Evolutionary conservation across 2,329 filamentous ascomycete species (phyloP).

Genomic region (Fusarium sp.): DNA sequence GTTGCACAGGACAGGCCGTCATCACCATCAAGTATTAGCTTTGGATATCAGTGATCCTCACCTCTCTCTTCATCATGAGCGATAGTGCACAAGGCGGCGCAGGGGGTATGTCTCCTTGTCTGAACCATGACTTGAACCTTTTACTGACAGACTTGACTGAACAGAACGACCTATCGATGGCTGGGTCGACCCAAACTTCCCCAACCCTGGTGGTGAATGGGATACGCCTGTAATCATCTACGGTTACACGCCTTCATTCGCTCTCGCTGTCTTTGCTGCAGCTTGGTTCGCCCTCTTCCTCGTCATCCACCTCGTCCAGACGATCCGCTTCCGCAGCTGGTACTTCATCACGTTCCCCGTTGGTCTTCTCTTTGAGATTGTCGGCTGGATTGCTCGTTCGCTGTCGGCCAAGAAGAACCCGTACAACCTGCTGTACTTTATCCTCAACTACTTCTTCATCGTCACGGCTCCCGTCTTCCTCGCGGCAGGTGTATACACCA

Average conservation of each 20-base stretch:
- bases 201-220: conserved; percentile 57
- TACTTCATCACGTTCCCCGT: conserved; percentile 60
- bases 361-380: conserved; percentile 59
- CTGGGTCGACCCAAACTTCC: conserved; percentile 64
- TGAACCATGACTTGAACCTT: not conserved
- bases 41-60: conserved; percentile 9
- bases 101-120: conserved; percentile 17
- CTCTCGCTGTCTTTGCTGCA: conserved; percentile 56
- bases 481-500: conserved; percentile 66
- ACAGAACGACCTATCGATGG: conserved; percentile 42
- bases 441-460: conserved; percentile 70
- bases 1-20: not conserved
- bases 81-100: conserved; percentile 1
- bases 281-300: conserved; percentile 57
- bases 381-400: conserved; percentile 61
- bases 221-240: conserved; percentile 63
- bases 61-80: conserved; percentile 27
- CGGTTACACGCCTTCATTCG: conserved; percentile 61
- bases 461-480: conserved; percentile 69
- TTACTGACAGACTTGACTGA: not conserved
- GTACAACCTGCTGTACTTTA: conserved; percentile 65
- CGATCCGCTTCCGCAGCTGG: conserved; percentile 54
- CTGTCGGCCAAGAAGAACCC: conserved; percentile 62
- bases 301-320: conserved; percentile 52
- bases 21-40: conserved; percentile 29